Conservation (phyloP, 2,329 filamentous ascomycete genomes). For the Colletotrichum siamense region DNA sequence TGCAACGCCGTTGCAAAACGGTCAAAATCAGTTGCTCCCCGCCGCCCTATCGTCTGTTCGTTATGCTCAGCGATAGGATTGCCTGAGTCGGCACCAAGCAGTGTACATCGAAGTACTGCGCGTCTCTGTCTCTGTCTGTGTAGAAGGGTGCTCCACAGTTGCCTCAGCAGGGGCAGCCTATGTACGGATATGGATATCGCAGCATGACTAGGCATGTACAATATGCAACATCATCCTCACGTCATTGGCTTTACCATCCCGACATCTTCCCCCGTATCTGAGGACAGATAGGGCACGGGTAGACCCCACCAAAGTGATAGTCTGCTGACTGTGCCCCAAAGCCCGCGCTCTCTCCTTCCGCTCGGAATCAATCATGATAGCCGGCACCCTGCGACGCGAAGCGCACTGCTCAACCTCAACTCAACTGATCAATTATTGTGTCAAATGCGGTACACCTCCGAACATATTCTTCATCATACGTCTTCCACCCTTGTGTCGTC, state of each 20-base stretch:
- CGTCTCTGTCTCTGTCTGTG: neutral
- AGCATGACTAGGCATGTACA: neutral
- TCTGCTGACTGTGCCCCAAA: neutral
- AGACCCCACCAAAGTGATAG: neutral
- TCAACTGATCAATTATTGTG: neutral
- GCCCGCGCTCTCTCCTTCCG: neutral
- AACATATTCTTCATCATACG: neutral
- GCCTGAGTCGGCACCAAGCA: neutral
- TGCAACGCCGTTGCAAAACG: neutral
- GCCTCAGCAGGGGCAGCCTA: neutral
- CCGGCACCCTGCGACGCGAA: neutral
- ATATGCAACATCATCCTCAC: neutral
- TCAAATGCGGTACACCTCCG: neutral
- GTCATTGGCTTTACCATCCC: constrained; percentile 3
- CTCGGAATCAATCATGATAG: neutral
- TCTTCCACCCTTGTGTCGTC: neutral
- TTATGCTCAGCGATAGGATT: neutral
- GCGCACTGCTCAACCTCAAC: neutral
- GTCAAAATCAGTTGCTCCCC: neutral
- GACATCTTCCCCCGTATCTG: neutral
- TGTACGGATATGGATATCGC: neutral
- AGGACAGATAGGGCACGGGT: neutral
- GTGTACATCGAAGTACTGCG: neutral
- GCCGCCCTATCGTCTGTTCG: neutral
- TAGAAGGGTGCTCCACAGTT: neutral